A percentile compares a stretch with the other conserved stretches of the same genome.
Conservation (phyloP, 2,329 filamentous ascomycete species). For the Shiraia bambusicola region DNA sequence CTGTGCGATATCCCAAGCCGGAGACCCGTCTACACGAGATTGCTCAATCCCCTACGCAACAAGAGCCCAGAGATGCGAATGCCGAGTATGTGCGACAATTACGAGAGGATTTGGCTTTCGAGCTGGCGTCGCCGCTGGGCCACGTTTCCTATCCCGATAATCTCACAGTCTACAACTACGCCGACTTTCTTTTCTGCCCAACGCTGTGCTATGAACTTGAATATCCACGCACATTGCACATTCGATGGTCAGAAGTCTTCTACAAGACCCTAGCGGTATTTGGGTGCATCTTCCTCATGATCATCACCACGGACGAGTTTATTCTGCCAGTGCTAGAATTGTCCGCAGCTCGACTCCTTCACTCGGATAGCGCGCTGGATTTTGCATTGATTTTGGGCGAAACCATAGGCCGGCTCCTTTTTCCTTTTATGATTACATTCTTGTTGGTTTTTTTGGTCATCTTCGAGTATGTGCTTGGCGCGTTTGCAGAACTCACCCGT, state of each 20-base stretch:
- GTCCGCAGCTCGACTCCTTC: slow-evolving; percentile 59
- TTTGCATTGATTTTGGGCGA: slow-evolving; percentile 79
- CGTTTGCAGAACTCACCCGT: slow-evolving; percentile 87
- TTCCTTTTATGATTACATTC: slow-evolving; percentile 96
- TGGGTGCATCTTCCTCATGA: slow-evolving; percentile 93
- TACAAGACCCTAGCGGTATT: slow-evolving; percentile 89
- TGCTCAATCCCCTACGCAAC: slow-evolving; percentile 46
- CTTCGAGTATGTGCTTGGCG: slow-evolving; percentile 93
- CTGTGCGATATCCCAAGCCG: slow-evolving; percentile 68
- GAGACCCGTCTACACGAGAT: slow-evolving; percentile 57
- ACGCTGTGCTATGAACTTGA: slow-evolving; percentile 98
- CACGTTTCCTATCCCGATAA: slow-evolving; percentile 89
- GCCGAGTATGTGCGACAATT: slow-evolving; percentile 61
- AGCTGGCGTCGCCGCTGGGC: slow-evolving; percentile 88
- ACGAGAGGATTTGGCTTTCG: slow-evolving; percentile 82
- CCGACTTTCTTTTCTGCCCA: slow-evolving; percentile 86
- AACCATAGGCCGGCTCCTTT: slow-evolving; percentile 86
- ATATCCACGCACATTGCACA: slow-evolving; percentile 77
- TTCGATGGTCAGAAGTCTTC: slow-evolving; percentile 77
- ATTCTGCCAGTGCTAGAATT: slow-evolving; percentile 86
- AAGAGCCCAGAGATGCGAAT: slow-evolving; percentile 46
- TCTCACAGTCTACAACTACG: slow-evolving; percentile 77
- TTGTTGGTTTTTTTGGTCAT: slow-evolving; percentile 96
- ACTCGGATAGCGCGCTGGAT: slow-evolving; percentile 58
- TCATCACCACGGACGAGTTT: slow-evolving; percentile 88